Base-by-base conservation (phyloP, 2,329 filamentous ascomycete species). In the Colletotrichum chlorophyti region DNA sequence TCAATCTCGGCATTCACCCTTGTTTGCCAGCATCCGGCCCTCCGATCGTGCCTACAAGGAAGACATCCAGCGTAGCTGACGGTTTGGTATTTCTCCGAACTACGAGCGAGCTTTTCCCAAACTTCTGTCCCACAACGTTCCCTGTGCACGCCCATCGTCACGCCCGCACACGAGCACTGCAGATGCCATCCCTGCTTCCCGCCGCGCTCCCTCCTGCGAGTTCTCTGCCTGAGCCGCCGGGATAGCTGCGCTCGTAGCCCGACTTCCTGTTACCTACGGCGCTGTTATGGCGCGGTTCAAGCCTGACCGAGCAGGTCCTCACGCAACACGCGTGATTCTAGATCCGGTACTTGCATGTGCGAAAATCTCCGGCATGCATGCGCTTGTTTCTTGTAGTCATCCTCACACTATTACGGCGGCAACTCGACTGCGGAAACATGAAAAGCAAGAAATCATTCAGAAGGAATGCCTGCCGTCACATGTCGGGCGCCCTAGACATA, bases 1-100 rank as follows among this genome's bases (percentile, higher is more conserved):
- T 57, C 51, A 40, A 55, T 50, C 24, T 48, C 54, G 49, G 54
- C 8, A 58, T 54, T 48, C 54, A 29, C 48, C 29, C 54, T 31
- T 37, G 27, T 23, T 42, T 42, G 47, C 32, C 49, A 24, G 12
- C 37, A 21, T 9, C 40, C 32, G 45, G 27, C 35, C 19, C 40
- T 34, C 27, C n/a, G n/a, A n/a, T n/a, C n/a, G 38, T 26, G 26
- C 21, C 19, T 32, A 9, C 27, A 34, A 23, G 27, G 3, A 17
- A 6, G 6, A 17, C 17, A 32, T 37, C 17, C 19, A n/a, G 6
- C 12, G 23, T 15, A 8, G 15, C 17, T 31, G n/a, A n/a, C 12
- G 17, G 11, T 40, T 32, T 10, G 17, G 21, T 49, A 49, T 23
- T 51, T 55, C 26, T 50, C 57, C 57, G 57, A 59, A 38, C 27